Evolutionary conservation across 768 basidiomycete species (phyloP).

Genomic region (Calocera cornea): DNA sequence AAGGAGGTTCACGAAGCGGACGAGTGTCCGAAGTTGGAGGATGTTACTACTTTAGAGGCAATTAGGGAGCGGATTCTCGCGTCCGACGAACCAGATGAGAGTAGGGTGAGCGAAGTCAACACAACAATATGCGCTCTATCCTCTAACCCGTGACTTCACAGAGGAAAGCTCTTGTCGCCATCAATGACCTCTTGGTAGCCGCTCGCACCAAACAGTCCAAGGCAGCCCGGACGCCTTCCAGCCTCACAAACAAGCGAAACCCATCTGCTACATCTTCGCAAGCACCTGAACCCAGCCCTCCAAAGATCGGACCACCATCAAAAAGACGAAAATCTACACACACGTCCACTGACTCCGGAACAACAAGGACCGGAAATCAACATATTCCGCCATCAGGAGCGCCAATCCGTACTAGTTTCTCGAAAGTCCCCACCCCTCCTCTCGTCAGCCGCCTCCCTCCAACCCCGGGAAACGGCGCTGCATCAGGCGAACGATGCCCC

Average conservation of each 20-base stretch:
- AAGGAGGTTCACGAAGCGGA: neutral
- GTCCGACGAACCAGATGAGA: neutral
- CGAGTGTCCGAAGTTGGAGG: neutral
- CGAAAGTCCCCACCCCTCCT: too few species aligned
- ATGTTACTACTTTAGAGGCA: neutral
- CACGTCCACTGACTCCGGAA: neutral
- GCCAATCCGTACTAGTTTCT: neutral
- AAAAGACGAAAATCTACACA: neutral
- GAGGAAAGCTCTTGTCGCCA: neutral
- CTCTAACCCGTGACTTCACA: neutral
- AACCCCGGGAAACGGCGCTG: too few species aligned
- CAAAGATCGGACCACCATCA: neutral
- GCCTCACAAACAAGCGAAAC: neutral
- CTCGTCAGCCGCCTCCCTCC: too few species aligned
- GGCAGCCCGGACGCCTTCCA: neutral
- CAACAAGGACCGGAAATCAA: neutral
- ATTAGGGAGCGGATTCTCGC: neutral
- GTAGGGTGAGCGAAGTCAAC: neutral
- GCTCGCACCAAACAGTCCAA: neutral
- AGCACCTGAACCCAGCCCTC: neutral
- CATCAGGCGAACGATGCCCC: neutral
- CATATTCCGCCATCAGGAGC: neutral
- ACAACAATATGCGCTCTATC: too few species aligned
- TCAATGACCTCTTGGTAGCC: neutral
- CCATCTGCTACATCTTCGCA: neutral